Percentiles rank a stretch among this genome's conserved stretches.
Evolutionary conservation across 2,329 filamentous ascomycete species (phyloP).

Genomic region (Aurifilum marmelostoma): DNA sequence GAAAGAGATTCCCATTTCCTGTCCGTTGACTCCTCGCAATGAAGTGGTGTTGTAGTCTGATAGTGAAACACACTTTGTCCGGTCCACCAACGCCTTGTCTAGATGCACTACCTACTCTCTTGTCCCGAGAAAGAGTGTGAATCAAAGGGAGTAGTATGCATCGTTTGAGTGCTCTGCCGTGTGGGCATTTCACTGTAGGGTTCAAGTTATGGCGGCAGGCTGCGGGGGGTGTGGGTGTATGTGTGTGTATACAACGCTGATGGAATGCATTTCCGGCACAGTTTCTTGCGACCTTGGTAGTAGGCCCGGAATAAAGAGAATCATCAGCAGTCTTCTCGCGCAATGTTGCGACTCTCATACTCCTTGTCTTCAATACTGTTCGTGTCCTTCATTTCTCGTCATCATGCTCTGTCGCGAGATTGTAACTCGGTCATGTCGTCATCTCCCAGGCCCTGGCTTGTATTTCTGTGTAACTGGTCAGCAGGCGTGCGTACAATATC

Average conservation of each 20-base stretch:
- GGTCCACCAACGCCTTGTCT: constrained; percentile 21
- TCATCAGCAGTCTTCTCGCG: background rate
- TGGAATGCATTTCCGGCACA: background rate
- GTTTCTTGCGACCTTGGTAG: background rate
- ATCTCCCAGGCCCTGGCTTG: constrained; percentile 28
- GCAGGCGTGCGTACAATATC: constrained; percentile 1
- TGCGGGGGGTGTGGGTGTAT: background rate
- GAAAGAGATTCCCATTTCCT: constrained; percentile 5
- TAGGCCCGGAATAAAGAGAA: background rate
- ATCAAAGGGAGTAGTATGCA: background rate
- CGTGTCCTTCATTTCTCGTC: constrained; percentile 9
- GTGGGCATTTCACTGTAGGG: background rate
- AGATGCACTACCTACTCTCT: constrained; percentile 22
- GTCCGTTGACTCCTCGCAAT: constrained; percentile 30
- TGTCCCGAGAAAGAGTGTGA: constrained; percentile 1
- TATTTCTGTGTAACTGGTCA: constrained; percentile 28
- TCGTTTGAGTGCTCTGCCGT: background rate
- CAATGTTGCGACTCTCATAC: background rate
- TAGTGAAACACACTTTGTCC: background rate
- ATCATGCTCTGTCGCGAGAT: background rate
- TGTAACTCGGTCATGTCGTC: background rate
- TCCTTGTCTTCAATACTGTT: constrained; percentile 2
- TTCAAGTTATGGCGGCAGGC: background rate
- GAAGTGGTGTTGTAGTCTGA: constrained; percentile 25
- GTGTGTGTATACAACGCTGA: background rate